phyloP scores from a whole-genome alignment of 176 grass and related monocot genomes.

The Phoenix roebelenii region DNA sequence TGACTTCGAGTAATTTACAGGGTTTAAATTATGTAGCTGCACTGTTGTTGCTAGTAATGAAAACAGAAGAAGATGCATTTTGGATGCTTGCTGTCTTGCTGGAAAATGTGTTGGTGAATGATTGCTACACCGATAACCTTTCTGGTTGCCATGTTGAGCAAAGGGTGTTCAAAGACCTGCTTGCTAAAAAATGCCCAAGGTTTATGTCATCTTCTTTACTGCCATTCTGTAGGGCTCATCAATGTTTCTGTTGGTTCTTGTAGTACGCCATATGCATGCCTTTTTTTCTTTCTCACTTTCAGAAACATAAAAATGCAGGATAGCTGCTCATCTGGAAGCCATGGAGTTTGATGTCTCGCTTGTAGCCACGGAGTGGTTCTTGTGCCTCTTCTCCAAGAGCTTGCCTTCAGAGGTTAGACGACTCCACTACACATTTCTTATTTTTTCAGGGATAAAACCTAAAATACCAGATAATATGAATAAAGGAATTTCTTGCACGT shows the following conservation, averaged over 20 bases:
- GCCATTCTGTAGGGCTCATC: no score
- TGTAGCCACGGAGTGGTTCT: slow-evolving; percentile 97
- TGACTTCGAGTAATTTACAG: slow-evolving; percentile 21
- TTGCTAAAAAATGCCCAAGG: slow-evolving; percentile 92
- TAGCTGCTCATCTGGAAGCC: slow-evolving; percentile 74
- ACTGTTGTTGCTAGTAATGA: slow-evolving; percentile 78
- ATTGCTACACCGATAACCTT: slow-evolving; percentile 95
- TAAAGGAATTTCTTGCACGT: no score
- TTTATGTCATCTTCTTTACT: slow-evolving; percentile 5
- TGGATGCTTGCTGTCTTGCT: slow-evolving; percentile 94
- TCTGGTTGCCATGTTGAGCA: slow-evolving; percentile 99
- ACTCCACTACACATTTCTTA: no score
- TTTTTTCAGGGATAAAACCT: no score
- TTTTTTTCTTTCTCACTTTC: no score
- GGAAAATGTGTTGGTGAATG: slow-evolving; percentile 89
- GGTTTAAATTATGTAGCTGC: slow-evolving; percentile 97
- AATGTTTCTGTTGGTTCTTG: no score
- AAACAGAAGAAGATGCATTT: slow-evolving; percentile 89
- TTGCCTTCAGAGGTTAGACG: slow-evolving; percentile 82
- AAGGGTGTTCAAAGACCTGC: slow-evolving; percentile 91
- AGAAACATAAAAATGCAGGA: slow-evolving; percentile 32
- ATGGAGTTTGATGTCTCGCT: slow-evolving; percentile 95
- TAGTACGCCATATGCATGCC: not conserved
- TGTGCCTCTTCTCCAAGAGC: slow-evolving; percentile 96
- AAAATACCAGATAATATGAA: no score